phyloP scores from a whole-genome alignment of 1,284 basidiomycete species.

The Marasmius sp. region DNA sequence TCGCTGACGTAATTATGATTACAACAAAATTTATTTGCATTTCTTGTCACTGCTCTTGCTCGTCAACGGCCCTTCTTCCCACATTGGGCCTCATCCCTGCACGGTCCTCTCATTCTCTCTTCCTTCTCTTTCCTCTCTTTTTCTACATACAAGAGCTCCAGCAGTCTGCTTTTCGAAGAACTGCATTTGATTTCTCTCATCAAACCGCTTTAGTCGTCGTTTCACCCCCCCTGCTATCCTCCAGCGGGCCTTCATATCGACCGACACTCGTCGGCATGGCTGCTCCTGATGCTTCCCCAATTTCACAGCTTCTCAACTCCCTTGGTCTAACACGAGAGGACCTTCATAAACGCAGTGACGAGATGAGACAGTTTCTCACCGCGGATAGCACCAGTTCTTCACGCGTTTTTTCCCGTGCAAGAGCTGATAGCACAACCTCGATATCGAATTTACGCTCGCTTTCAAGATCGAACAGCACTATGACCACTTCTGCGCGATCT shows the following conservation, averaged over 20 bases:
- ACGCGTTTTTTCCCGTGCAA: conserved; percentile 41
- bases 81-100: background rate
- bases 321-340: conserved; percentile 74
- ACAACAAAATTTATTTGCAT: conserved; percentile 11
- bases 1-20: conserved; percentile 1
- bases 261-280: conserved; percentile 10
- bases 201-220: background rate
- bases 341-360: conserved; percentile 60
- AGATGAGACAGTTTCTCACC: conserved; percentile 74
- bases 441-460: conserved; percentile 34
- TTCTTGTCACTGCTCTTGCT: background rate
- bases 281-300: conserved; percentile 47
- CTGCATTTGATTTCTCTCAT: background rate
- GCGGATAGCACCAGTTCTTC: conserved; percentile 44
- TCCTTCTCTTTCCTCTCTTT: background rate
- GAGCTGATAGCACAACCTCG: conserved; percentile 33
- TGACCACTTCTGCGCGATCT: conserved; percentile 37
- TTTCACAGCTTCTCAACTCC: conserved; percentile 62
- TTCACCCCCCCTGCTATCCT: background rate
- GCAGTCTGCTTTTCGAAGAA: background rate
- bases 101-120: background rate
- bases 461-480: conserved; percentile 34
- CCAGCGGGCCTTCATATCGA: background rate
- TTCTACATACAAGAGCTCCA: background rate
- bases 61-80: background rate